phyloP scores from a whole-genome alignment of 2,329 filamentous ascomycete species.

The Colletotrichum cereale region DNA sequence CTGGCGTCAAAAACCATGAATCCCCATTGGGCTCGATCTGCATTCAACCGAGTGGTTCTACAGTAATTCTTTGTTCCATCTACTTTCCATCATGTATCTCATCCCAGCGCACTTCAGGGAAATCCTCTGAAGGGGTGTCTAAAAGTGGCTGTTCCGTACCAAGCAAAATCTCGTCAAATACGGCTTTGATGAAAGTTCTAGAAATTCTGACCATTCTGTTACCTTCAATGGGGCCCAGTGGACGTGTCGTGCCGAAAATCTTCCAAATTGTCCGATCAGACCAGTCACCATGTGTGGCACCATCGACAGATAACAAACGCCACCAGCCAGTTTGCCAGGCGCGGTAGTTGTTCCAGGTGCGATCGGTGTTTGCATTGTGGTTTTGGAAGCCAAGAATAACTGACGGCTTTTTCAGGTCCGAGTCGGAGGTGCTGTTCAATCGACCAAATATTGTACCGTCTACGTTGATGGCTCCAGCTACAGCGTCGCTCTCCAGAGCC shows the following conservation, averaged over 20 bases:
- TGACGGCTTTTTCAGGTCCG: conserved; percentile 43
- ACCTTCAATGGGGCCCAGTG: conserved; percentile 30
- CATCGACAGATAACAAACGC: conserved; percentile 32
- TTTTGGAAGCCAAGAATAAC: conserved; percentile 42
- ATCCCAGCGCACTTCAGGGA: conserved; percentile 29
- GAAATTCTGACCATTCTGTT: conserved; percentile 33
- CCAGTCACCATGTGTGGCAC: conserved; percentile 33
- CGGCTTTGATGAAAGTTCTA: conserved; percentile 30
- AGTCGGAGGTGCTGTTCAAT: conserved; percentile 32
- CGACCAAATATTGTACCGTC: conserved; percentile 41
- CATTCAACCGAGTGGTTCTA: not conserved
- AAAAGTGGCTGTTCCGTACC: conserved; percentile 15
- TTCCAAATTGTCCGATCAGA: conserved; percentile 38
- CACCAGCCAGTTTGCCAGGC: conserved; percentile 37
- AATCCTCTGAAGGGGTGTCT: conserved; percentile 23
- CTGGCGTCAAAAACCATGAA: not conserved
- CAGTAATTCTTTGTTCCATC: conserved; percentile 41
- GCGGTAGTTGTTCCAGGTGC: conserved; percentile 31
- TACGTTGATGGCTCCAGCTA: conserved; percentile 43
- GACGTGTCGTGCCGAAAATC: conserved; percentile 20
- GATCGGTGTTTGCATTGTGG: conserved; percentile 38
- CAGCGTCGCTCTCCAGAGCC: conserved; percentile 27
- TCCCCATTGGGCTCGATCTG: not conserved
- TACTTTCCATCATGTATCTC: conserved; percentile 3
- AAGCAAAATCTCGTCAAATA: conserved; percentile 33